Base-by-base conservation (phyloP, 805 yeast species). In the Candida verbasci region DNA sequence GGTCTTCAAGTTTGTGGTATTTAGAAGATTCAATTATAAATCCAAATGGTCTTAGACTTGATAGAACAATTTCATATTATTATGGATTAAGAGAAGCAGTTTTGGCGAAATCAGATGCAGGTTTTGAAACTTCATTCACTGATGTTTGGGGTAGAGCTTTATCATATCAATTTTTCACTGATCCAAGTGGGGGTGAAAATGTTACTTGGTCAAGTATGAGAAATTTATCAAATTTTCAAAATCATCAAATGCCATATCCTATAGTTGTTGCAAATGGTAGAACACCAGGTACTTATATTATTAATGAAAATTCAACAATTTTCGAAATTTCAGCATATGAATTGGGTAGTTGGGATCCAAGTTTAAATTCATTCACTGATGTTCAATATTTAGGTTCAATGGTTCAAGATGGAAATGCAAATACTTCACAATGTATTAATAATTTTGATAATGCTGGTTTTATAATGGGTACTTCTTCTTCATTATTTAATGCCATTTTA, bases 91-190 rank as follows among this genome's bases (percentile, higher is more conserved):
- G 57, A 20, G 72, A 74, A 42, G 83, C 77, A 37, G 60, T 85
- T 12, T 58, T 63, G 8, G 68, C 48, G 11, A 41, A 41, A 25
- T 35, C 42, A 18, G 31, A 44, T 17, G 91, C 91, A 2, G 94
- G 94, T 0, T 86, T 71, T 53, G 66, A 71, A 14, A 64, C 78
- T n/a, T 65, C 84, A 6, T 46, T 85, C 21, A 81, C 91, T 2
- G 95, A 86, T 55, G 73, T 77, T 39, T 86, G 93, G 94, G 88
- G 87, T 4, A 69, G 96, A 45, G 97, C 97, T 2, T 72, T 89
- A 42, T 55, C 74, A 46, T 97, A 91, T 62, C 94, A 96, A 9
- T 93, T 86, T 58, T 87, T 86, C 64, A 74, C 71, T 41, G 82
- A 78, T 39, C 80, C 71, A 25, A 54, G 56, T 29, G 53, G 50